phyloP scores from a whole-genome alignment of 1,284 basidiomycete species.

The Trametes hirsuta region DNA sequence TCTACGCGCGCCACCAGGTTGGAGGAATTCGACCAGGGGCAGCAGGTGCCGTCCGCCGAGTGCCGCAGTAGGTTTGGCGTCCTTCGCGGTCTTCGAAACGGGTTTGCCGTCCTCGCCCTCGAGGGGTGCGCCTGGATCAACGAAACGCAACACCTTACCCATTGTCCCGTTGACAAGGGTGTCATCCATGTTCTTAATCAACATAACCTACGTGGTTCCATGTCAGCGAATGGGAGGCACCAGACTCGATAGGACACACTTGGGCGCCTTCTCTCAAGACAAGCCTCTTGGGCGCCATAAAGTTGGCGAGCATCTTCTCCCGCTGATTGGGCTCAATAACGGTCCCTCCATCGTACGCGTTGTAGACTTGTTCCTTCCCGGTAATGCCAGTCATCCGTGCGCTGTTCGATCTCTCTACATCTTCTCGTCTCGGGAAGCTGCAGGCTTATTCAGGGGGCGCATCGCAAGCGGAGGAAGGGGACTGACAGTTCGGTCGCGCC shows the following conservation, averaged over 20 bases:
- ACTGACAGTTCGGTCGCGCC: conserved; percentile 80
- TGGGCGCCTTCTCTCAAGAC: conserved; percentile 36
- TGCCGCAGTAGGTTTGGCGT: conserved; percentile 15
- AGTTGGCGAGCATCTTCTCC: conserved; percentile 41
- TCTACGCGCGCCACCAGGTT: conserved; percentile 42
- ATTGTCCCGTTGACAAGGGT: conserved; percentile 84
- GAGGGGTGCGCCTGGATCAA: conserved; percentile 32
- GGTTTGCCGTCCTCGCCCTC: conserved; percentile 35
- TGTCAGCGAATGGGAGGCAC: not conserved
- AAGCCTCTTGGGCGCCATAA: conserved; percentile 35
- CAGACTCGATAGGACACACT: conserved; percentile 11
- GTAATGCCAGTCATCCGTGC: conserved; percentile 53
- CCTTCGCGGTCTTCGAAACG: conserved; percentile 26
- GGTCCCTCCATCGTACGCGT: conserved; percentile 48
- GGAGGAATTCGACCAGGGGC: conserved; percentile 41
- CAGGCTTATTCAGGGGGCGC: not conserved
- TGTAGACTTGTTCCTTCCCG: conserved; percentile 41
- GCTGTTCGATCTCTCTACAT: conserved; percentile 82
- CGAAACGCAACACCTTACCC: conserved; percentile 71
- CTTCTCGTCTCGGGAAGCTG: conserved; percentile 74
- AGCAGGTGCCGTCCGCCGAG: conserved; percentile 22
- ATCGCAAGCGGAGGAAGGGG: conserved; percentile 34
- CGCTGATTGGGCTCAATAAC: conserved; percentile 45
- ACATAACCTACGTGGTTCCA: conserved; percentile 39
- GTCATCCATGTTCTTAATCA: conserved; percentile 76